Conservation (phyloP, 768 basidiomycete species). For the Psilocybe azurescens region DNA sequence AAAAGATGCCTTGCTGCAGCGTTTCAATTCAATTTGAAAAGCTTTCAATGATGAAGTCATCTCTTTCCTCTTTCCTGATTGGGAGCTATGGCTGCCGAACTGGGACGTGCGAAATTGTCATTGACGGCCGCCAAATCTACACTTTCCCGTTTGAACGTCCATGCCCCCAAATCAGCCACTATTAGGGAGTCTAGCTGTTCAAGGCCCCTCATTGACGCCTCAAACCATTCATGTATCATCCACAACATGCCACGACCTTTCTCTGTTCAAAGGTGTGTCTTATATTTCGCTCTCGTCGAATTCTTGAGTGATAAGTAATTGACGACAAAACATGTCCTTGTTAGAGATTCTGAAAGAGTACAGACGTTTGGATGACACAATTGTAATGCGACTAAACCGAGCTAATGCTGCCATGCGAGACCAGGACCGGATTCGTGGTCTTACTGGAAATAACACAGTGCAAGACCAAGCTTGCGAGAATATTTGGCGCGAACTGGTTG, state of each 20-base stretch:
- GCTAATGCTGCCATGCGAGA: constrained; percentile 80
- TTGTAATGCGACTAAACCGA: constrained; percentile 82
- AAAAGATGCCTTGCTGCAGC: no score
- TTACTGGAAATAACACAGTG: constrained; percentile 50
- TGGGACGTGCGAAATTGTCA: constrained; percentile 3
- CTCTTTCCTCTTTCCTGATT: neutral
- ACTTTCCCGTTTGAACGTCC: neutral
- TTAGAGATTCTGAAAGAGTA: constrained; percentile 85
- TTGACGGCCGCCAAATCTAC: neutral
- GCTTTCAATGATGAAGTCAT: no score
- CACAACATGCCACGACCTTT: constrained; percentile 72
- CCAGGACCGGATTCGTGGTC: constrained; percentile 56
- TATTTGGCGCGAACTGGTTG: constrained; percentile 80
- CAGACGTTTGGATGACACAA: constrained; percentile 78
- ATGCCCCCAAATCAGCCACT: constrained; percentile 50
- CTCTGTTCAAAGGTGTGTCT: constrained; percentile 73
- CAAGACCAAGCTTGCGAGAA: constrained; percentile 79
- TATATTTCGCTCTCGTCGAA: neutral
- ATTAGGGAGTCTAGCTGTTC: constrained; percentile 72
- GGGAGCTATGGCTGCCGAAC: constrained; percentile 7
- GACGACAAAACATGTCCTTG: neutral
- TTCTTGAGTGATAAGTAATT: neutral
- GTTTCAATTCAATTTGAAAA: no score
- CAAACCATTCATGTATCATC: constrained; percentile 73
- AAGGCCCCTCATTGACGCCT: constrained; percentile 62